Percentiles rank a stretch among this genome's conserved stretches.
Conservation (phyloP, 345 rosid genomes). For the Populus davidiana region DNA sequence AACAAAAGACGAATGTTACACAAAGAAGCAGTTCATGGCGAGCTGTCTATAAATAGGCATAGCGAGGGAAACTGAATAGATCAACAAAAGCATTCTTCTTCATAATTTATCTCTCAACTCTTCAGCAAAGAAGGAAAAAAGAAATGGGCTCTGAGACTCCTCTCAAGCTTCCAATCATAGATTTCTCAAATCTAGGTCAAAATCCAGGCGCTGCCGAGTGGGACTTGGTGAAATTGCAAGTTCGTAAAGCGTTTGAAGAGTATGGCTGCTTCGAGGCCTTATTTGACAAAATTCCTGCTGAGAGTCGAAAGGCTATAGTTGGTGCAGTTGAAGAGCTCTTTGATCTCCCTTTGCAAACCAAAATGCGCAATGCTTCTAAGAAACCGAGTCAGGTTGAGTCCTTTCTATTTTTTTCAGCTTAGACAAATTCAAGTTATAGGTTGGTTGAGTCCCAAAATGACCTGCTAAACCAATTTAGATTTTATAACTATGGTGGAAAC, state of each 20-base stretch:
- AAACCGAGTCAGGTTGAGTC: slow-evolving; percentile 30
- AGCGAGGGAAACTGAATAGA: background rate
- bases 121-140: background rate
- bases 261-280: slow-evolving; percentile 41
- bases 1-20: too few relatives aligned
- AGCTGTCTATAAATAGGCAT: background rate
- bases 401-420: too few relatives aligned
- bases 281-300: slow-evolving; percentile 19
- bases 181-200: slow-evolving; percentile 19
- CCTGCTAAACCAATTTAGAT: rapidly evolving
- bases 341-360: slow-evolving; percentile 30
- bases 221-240: slow-evolving; percentile 20
- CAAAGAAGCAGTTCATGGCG: too few relatives aligned
- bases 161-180: slow-evolving; percentile 30
- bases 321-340: slow-evolving; percentile 27
- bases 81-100: background rate
- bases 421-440: too few relatives aligned
- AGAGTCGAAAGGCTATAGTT: slow-evolving; percentile 16
- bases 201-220: slow-evolving; percentile 24
- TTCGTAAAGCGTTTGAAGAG: slow-evolving; percentile 33
- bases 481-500: too few relatives aligned
- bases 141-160: slow-evolving; percentile 32
- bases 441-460: too few relatives aligned
- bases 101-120: background rate
- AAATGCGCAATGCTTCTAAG: slow-evolving; percentile 23